Percentiles rank a stretch among this genome's conserved stretches.
Evolutionary conservation across 2,329 filamentous ascomycete genomes (phyloP).

Genomic region (Hypoxylon sp.): DNA sequence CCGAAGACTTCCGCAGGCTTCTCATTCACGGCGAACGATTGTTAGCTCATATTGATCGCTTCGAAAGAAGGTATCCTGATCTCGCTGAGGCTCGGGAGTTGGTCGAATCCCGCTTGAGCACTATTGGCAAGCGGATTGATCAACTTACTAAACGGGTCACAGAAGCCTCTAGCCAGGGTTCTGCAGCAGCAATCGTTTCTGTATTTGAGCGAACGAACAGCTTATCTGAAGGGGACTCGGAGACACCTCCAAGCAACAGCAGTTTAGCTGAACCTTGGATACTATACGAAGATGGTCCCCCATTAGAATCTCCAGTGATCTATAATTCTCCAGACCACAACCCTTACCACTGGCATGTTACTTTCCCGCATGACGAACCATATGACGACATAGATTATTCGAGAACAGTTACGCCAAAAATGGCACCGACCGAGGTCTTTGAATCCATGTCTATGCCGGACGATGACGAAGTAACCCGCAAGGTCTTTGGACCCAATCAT

Average conservation of each 20-base stretch:
- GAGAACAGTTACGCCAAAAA: constrained; percentile 53
- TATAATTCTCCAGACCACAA: constrained; percentile 52
- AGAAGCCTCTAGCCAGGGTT: constrained; percentile 57
- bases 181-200: constrained; percentile 56
- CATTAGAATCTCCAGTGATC: constrained; percentile 53
- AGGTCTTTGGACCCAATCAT: constrained; percentile 55
- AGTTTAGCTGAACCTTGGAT: constrained; percentile 51
- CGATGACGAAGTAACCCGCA: constrained; percentile 50
- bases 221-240: constrained; percentile 63
- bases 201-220: constrained; percentile 67
- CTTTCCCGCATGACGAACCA: constrained; percentile 52
- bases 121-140: constrained; percentile 61
- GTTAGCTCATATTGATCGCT: constrained; percentile 59
- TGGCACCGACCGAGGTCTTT: constrained; percentile 51
- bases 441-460: constrained; percentile 53
- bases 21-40: constrained; percentile 66
- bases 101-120: constrained; percentile 57
- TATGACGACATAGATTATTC: constrained; percentile 49
- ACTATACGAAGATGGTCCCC: constrained; percentile 49
- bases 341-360: constrained; percentile 58
- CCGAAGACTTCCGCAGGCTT: constrained; percentile 68
- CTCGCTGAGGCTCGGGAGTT: constrained; percentile 52
- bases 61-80: constrained; percentile 55
- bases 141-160: constrained; percentile 60
- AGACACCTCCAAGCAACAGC: constrained; percentile 57